A percentile compares a stretch with the other conserved stretches of the same genome.
phyloP scores from a whole-genome alignment of 805 yeast genomes.

The Candida ipomoeae region DNA sequence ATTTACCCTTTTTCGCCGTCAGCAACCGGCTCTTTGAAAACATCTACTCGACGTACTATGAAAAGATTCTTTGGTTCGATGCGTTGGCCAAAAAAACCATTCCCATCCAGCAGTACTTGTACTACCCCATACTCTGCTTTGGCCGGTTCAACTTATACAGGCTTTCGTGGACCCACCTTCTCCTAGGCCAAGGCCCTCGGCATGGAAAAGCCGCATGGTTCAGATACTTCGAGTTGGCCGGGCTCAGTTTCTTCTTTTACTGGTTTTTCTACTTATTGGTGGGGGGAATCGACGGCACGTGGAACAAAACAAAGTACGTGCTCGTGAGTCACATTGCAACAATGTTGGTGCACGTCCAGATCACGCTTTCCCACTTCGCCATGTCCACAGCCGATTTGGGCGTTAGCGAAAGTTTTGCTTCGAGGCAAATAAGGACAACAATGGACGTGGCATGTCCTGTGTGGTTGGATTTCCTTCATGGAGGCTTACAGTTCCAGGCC shows the following conservation, averaged over 20 bases:
- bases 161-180: constrained; percentile 71
- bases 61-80: constrained; percentile 64
- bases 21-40: constrained; percentile 63
- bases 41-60: constrained; percentile 79
- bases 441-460: constrained; percentile 95
- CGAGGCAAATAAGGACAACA: constrained; percentile 81
- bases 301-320: constrained; percentile 55
- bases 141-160: constrained; percentile 85
- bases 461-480: constrained; percentile 88
- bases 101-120: constrained; percentile 63
- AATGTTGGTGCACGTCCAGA: constrained; percentile 92
- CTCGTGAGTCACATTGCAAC: constrained; percentile 75
- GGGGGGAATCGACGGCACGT: constrained; percentile 47
- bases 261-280: constrained; percentile 78
- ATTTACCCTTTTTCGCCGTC: constrained; percentile 86
- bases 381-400: constrained; percentile 91
- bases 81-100: constrained; percentile 53
- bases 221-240: constrained; percentile 70
- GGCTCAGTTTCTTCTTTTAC: constrained; percentile 63
- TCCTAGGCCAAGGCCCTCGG: constrained; percentile 74
- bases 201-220: constrained; percentile 85
- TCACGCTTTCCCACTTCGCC: constrained; percentile 85
- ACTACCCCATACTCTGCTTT: constrained; percentile 75
- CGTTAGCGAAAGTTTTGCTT: constrained; percentile 69
- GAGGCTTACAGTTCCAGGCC: constrained; percentile 90